A percentile compares a stretch with the other conserved stretches of the same genome.
phyloP scores from a whole-genome alignment of 2,329 filamentous ascomycete species.

The Botrytis porri region DNA sequence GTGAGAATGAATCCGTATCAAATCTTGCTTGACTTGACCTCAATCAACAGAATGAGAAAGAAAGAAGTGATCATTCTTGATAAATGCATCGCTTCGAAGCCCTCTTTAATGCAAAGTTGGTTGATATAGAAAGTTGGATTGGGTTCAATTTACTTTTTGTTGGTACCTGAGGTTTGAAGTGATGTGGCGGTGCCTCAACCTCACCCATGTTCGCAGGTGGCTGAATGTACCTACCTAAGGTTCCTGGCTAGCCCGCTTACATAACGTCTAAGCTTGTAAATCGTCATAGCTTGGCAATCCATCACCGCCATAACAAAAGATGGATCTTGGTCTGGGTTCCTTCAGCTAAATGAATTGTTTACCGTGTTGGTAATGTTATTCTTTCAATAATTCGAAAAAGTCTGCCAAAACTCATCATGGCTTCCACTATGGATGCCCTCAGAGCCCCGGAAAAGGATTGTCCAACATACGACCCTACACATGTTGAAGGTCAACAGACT shows the following conservation, averaged over 20 bases:
- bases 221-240: neutral
- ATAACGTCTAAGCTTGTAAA: neutral
- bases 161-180: too few species aligned
- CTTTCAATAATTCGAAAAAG: neutral
- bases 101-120: too few species aligned
- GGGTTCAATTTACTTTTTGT: too few species aligned
- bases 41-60: neutral
- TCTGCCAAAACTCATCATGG: constrained; percentile 9
- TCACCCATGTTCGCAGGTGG: neutral
- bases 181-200: neutral
- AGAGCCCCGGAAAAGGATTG: constrained; percentile 27
- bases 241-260: constrained; percentile 5
- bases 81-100: too few species aligned
- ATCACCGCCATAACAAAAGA: neutral
- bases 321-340: neutral
- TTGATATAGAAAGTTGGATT: too few species aligned
- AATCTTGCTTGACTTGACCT: neutral
- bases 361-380: constrained; percentile 6
- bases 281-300: constrained; percentile 12
- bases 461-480: constrained; percentile 29
- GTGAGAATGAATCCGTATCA: neutral
- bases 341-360: neutral
- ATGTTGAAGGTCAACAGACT: constrained; percentile 31
- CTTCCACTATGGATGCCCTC: constrained; percentile 24
- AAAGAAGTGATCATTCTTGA: neutral